Evolutionary conservation across 306 rosid genomes (phyloP).

Genomic region (Quercus mongolica): DNA sequence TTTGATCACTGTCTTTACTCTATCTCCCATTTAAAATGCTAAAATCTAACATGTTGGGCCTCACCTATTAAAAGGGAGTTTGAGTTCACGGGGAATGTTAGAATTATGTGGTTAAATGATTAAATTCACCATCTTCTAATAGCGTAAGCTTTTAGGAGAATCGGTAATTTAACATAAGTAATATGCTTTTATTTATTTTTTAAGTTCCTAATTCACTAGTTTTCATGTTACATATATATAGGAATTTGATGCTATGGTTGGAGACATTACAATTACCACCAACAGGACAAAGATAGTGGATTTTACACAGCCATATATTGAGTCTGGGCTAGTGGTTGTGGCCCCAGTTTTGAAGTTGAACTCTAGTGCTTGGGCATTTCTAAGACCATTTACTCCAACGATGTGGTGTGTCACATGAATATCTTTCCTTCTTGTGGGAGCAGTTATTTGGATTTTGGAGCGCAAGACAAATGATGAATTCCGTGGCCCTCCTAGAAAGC

Average conservation of each 20-base stretch:
- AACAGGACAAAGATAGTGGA: conserved; percentile 77
- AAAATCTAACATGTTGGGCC: too few species aligned
- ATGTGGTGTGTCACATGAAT: conserved; percentile 81
- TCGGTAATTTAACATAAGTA: too few species aligned
- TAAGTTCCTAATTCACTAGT: not conserved
- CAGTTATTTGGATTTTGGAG: conserved; percentile 91
- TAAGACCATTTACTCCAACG: conserved; percentile 62
- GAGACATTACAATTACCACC: conserved; percentile 84
- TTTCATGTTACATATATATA: conserved; percentile 30
- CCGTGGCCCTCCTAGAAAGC: conserved; percentile 86
- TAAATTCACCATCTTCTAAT: too few species aligned
- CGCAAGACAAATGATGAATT: conserved; percentile 80
- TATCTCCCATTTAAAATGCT: too few species aligned
- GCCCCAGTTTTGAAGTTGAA: conserved; percentile 52
- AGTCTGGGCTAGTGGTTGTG: conserved; percentile 86
- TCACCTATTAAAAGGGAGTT: too few species aligned
- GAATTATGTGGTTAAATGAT: too few species aligned
- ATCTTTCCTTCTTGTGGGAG: conserved; percentile 72
- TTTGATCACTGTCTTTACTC: not conserved
- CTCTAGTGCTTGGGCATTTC: conserved; percentile 79
- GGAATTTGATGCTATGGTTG: conserved; percentile 77
- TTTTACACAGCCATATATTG: conserved; percentile 85
- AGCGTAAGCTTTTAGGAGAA: too few species aligned
- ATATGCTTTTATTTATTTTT: too few species aligned
- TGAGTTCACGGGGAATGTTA: rapidly evolving